Evolutionary conservation across 2,329 filamentous ascomycete species (phyloP), one percentile per base, ranked within the genome.

Genomic region (Hymenoscyphus repandus): DNA sequence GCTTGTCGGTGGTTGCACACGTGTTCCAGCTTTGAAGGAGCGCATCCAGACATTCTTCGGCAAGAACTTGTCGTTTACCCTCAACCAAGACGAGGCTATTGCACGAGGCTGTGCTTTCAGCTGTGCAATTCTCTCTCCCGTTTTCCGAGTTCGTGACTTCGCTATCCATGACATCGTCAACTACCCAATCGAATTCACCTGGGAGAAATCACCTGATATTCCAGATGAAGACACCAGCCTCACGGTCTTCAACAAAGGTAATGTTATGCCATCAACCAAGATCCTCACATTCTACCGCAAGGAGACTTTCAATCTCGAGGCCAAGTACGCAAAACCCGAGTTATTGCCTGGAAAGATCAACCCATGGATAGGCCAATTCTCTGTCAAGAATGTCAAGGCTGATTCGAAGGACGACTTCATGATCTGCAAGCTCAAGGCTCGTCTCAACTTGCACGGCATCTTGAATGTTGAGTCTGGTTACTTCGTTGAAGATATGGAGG

Each of bases 281-380:
- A 97, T 99, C 60, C 83, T 99, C 49, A 99, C 93, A 36, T 99
- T 99, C 77, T 99, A 97, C 80, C 86, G 93, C 63, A 97, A 97
- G 78, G 90, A 97, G 73, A 80, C 90, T 42, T 99, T 97, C 70
- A 91, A 96, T 67, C 80, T 99, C 47, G 93, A 99, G 76, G 93
- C 93, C 54, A 86, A 88, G 63, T 99, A 99, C 68, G 85, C 88
- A 58, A 88, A 92, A 66, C 88, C 91, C 17, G 90, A 95, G 41
- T 72, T 79, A 49, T 83, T 99, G 7, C 93, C 93, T 15, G 90
- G 91, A 65, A 95, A 92, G 78, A 78, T 86, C 56, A 89, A 90
- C 69, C 88, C 93, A 43, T 97, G 92, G 88, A 96, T 99, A 62
- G 93, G 93, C 51, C 85, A 90, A 58, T 99, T 99, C 77, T 96